These are phyloP conservation scores for Lodderomyces pseudojiufengensis DNA, from an alignment of 1,139 yeast species.

Conservation along the genomic window DNA sequence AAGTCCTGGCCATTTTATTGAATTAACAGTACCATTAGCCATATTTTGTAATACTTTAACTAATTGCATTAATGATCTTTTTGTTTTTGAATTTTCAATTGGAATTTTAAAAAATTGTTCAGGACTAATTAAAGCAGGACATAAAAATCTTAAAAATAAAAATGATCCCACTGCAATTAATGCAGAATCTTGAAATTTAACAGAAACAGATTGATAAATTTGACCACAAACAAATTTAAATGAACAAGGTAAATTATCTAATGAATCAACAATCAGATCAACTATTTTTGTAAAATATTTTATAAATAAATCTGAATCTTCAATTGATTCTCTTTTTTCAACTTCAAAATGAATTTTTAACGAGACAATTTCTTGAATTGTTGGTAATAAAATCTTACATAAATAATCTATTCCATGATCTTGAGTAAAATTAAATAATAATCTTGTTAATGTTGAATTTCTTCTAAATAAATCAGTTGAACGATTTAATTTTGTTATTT, in stretches of 20 bases:
- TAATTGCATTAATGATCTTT: slow-evolving; percentile 72
- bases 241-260: slow-evolving; percentile 62
- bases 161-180: slow-evolving; percentile 83
- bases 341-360: slow-evolving; percentile 60
- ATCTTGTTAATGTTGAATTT: slow-evolving; percentile 77
- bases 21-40: slow-evolving; percentile 70
- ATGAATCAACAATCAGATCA: slow-evolving; percentile 56
- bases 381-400: slow-evolving; percentile 50
- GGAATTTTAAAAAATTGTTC: slow-evolving; percentile 56
- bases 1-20: slow-evolving; percentile 60
- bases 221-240: slow-evolving; percentile 72
- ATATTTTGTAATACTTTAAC: slow-evolving; percentile 85
- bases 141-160: slow-evolving; percentile 75
- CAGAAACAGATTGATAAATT: slow-evolving; percentile 59
- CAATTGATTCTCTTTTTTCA: slow-evolving; percentile 49
- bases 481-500: slow-evolving; percentile 55
- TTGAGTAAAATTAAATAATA: slow-evolving; percentile 68
- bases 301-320: slow-evolving; percentile 47
- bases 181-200: slow-evolving; percentile 66
- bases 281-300: slow-evolving; percentile 57
- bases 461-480: slow-evolving; percentile 74
- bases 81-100: slow-evolving; percentile 46
- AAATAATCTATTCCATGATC: slow-evolving; percentile 62
- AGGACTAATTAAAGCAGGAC: slow-evolving; percentile 92
- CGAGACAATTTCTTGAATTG: slow-evolving; percentile 48